Percentiles rank a stretch among this genome's conserved stretches.
Evolutionary conservation across 768 basidiomycete genomes (phyloP).

Genomic region (Trametes sanguinea): DNA sequence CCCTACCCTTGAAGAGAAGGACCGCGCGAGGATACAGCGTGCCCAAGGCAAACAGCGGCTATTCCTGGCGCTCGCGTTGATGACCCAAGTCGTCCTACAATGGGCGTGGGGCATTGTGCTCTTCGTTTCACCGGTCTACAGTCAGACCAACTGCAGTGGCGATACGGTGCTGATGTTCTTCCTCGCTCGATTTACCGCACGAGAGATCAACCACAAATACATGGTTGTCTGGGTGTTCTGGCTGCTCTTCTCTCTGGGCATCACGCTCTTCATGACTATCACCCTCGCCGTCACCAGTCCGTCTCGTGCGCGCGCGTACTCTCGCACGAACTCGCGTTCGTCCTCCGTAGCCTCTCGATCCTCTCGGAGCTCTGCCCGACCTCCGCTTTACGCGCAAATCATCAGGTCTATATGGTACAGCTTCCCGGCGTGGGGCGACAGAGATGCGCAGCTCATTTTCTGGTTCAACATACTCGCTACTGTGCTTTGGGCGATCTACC

Average conservation of each 20-base stretch:
- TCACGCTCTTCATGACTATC: constrained; percentile 27
- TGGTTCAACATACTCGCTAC: constrained; percentile 20
- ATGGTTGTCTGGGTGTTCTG: constrained; percentile 31
- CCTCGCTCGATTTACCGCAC: constrained; percentile 17
- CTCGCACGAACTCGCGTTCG: constrained; percentile 1
- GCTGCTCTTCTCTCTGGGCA: constrained; percentile 30
- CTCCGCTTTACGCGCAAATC: neutral
- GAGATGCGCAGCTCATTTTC: constrained; percentile 13
- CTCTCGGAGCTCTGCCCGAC: neutral
- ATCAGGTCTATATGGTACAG: neutral
- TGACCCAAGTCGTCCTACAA: constrained; percentile 32
- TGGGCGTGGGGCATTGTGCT: constrained; percentile 33
- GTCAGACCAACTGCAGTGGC: constrained; percentile 27
- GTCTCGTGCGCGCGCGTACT: constrained; percentile 8
- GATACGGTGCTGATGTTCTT: constrained; percentile 27
- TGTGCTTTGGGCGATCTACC: constrained; percentile 25
- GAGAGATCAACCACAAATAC: constrained; percentile 19
- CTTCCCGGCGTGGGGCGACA: constrained; percentile 15
- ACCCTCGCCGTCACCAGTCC: constrained; percentile 27
- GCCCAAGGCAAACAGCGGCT: constrained; percentile 26
- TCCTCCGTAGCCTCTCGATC: constrained; percentile 4
- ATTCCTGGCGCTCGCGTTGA: constrained; percentile 29
- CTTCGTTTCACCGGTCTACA: constrained; percentile 29
- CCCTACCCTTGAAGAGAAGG: constrained; percentile 5
- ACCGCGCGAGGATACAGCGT: constrained; percentile 19